Percentiles rank a stretch among this genome's conserved stretches.
Evolutionary conservation across 768 basidiomycete species (phyloP).

Genomic region (Leccinum rimulosum): DNA sequence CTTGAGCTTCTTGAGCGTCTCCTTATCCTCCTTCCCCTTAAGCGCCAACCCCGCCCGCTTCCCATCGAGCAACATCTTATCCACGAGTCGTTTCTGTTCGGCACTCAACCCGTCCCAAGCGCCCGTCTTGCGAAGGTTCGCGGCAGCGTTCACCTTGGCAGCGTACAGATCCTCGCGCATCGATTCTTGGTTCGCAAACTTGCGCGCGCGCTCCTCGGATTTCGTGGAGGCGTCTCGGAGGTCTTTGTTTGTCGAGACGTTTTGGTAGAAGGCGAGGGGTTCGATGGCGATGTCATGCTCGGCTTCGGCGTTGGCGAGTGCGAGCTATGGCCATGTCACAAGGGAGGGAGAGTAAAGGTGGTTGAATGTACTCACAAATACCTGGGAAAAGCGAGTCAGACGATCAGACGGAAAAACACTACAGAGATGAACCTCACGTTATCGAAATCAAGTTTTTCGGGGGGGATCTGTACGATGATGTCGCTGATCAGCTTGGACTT

Average conservation of each 20-base stretch:
- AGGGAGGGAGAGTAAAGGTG: not conserved
- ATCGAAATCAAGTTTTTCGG: slow-evolving; percentile 61
- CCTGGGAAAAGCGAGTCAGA: slow-evolving; percentile 39
- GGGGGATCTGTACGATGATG: slow-evolving; percentile 56
- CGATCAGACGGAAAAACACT: not conserved
- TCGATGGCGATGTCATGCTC: slow-evolving; percentile 48
- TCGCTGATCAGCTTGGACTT: slow-evolving; percentile 57
- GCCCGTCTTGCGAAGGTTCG: slow-evolving; percentile 61
- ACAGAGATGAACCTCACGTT: slow-evolving; percentile 45
- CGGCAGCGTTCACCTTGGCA: slow-evolving; percentile 64
- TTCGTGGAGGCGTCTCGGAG: slow-evolving; percentile 77
- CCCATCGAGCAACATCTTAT: slow-evolving; percentile 75
- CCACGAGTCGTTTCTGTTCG: slow-evolving; percentile 74
- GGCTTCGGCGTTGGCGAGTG: slow-evolving; percentile 61
- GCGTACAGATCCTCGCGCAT: slow-evolving; percentile 81
- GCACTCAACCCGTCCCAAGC: slow-evolving; percentile 57
- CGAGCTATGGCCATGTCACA: slow-evolving; percentile 37
- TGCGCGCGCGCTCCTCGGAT: slow-evolving; percentile 62
- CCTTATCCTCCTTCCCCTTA: slow-evolving; percentile 56
- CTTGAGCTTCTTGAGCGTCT: slow-evolving; percentile 57
- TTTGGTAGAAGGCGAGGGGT: slow-evolving; percentile 74
- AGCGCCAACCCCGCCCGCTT: slow-evolving; percentile 74
- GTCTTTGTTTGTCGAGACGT: slow-evolving; percentile 68
- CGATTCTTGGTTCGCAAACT: slow-evolving; percentile 68
- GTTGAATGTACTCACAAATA: slow-evolving; percentile 57